Conservation (phyloP, 2,329 filamentous ascomycete species). For the Cadophora gregata region DNA sequence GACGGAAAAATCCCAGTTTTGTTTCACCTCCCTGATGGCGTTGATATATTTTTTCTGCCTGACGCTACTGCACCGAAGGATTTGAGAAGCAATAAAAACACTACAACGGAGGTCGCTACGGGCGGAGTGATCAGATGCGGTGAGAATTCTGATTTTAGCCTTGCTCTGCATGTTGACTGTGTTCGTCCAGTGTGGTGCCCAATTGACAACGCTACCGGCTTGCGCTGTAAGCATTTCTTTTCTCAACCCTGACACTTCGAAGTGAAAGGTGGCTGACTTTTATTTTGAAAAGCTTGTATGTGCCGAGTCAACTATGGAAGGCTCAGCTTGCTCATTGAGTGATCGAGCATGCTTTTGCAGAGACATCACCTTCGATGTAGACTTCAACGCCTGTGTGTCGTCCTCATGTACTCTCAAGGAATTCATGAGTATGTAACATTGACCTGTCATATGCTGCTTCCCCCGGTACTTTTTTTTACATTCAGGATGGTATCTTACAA, state of each 20-base stretch:
- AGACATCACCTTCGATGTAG: slow-evolving; percentile 42
- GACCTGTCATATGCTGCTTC: slow-evolving; percentile 45
- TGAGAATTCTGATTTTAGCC: background rate
- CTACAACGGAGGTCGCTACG: background rate
- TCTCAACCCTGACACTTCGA: background rate
- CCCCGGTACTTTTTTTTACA: background rate
- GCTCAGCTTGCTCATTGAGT: slow-evolving; percentile 46
- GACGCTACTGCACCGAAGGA: background rate
- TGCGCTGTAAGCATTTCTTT: background rate
- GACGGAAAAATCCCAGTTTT: background rate
- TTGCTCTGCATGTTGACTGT: background rate
- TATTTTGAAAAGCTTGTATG: slow-evolving; percentile 26
- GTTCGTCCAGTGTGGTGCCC: background rate
- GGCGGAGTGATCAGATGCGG: background rate
- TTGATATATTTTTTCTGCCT: background rate
- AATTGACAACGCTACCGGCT: background rate
- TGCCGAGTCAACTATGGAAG: slow-evolving; percentile 24
- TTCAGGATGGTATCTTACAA: background rate
- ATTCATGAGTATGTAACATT: slow-evolving; percentile 47
- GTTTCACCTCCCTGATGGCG: background rate
- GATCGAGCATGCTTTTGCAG: slow-evolving; percentile 50
- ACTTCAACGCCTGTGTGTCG: slow-evolving; percentile 45
- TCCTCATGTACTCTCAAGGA: slow-evolving; percentile 48
- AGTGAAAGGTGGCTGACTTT: background rate
- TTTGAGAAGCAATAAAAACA: background rate